Evolutionary conservation across 495 filamentous ascomycete species (phyloP), one percentile per base, ranked within the genome.

Genomic region (Bryoglossum gracile): DNA sequence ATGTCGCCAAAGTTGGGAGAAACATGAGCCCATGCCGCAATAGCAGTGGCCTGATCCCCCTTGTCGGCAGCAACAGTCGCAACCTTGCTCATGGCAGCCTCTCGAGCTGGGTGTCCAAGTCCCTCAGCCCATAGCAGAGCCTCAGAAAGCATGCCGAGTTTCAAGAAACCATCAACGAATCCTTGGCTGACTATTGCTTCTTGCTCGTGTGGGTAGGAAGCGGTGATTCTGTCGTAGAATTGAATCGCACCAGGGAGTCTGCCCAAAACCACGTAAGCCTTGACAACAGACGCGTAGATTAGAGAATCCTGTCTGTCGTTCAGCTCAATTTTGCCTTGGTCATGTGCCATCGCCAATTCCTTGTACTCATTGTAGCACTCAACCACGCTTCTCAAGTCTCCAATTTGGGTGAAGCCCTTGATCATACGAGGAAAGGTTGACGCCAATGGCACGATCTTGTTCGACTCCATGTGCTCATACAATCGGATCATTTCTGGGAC

Each of bases 311-410:
- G 74, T 14, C 91, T 81, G 46, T 85, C 75, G 28, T 81, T 74
- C 24, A 86, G 70, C n/a, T 74, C 75, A 46, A 82, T 72, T 36
- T 83, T 75, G 21, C 89, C 89, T 28, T 76, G 76, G 65, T 95
- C 85, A 56, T 92, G 76, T 22, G 81, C 82, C 51, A 92, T 77
- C 22, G 87, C 91, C 13, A 95, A 74, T 9, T 74, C 71, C 59
- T 86, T 88, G 73, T 97, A 98, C 65, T 90, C 88, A 55, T 94
- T 87, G 68, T 94, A 96, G 68, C 87, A 88, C 58, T 97, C 92
- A 9, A 95, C 83, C n/a, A 88, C 94, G 53, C 85, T 91, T 58
- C 74, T 71, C 30, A 97, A 72, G 58, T 98, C 88, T 13, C 88
- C 82, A 4, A 74, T 74, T 23, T 75, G 75, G 36, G 85, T 89